Conservation (phyloP, 306 rosid species). For the Sechiopsis laciniata region DNA sequence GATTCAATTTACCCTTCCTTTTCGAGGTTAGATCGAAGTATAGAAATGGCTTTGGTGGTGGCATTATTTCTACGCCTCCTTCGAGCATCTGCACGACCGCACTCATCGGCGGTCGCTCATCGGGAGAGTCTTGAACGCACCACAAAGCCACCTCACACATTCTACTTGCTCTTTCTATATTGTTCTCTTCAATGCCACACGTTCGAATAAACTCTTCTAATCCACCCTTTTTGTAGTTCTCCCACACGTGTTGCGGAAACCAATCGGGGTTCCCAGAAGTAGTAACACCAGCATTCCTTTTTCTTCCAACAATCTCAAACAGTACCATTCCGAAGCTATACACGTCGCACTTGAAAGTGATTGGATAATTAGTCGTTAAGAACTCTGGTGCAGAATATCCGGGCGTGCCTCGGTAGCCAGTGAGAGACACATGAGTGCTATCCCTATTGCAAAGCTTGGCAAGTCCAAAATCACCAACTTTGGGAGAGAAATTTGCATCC, state of each 20-base stretch:
- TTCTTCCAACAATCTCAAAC: constrained; percentile 42
- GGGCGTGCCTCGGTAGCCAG: constrained; percentile 47
- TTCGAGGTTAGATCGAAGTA: constrained; percentile 15
- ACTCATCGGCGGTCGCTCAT: constrained; percentile 44
- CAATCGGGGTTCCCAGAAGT: constrained; percentile 34
- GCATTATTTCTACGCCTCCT: constrained; percentile 40
- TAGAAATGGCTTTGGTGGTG: constrained; percentile 37
- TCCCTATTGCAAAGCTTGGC: constrained; percentile 45
- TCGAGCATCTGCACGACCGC: constrained; percentile 49
- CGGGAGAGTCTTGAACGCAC: constrained; percentile 43
- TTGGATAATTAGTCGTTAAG: constrained; percentile 33
- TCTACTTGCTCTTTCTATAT: constrained; percentile 29
- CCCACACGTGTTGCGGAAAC: constrained; percentile 46
- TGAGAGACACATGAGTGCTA: constrained; percentile 35
- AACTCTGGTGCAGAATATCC: constrained; percentile 55
- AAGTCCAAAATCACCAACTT: constrained; percentile 53
- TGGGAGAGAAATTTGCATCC: constrained; percentile 34
- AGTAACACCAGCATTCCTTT: constrained; percentile 32
- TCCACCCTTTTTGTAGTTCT: constrained; percentile 22
- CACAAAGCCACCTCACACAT: constrained; percentile 39
- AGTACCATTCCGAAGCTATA: constrained; percentile 50
- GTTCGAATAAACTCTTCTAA: constrained; percentile 13
- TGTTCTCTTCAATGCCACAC: constrained; percentile 34
- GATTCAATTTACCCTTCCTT: background rate
- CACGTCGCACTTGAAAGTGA: constrained; percentile 49